Percentiles rank a stretch among this genome's conserved stretches.
Conservation (phyloP, 2,329 filamentous ascomycete genomes). For the Harringtonia aguacate region DNA sequence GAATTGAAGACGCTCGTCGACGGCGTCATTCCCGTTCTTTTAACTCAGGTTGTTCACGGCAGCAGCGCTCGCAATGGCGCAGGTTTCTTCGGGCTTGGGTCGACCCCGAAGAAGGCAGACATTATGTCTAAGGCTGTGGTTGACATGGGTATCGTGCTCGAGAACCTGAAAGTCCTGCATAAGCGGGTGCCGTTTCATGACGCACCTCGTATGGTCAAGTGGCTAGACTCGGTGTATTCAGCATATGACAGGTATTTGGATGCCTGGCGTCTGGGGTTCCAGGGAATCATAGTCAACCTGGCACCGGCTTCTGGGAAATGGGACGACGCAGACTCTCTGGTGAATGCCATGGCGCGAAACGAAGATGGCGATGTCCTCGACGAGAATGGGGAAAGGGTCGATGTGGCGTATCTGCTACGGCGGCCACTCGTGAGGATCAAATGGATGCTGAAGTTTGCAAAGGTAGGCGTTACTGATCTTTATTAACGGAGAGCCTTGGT, state of each 20-base stretch:
- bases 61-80: slow-evolving; percentile 47
- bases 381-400: slow-evolving; percentile 75
- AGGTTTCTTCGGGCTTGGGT: slow-evolving; percentile 54
- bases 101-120: slow-evolving; percentile 40
- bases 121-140: slow-evolving; percentile 76
- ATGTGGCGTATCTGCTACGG: slow-evolving; percentile 88
- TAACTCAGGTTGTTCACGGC: slow-evolving; percentile 72
- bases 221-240: slow-evolving; percentile 68
- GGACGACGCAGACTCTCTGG: slow-evolving; percentile 50
- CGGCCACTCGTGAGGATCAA: slow-evolving; percentile 80
- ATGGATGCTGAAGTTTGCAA: slow-evolving; percentile 74
- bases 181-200: slow-evolving; percentile 68
- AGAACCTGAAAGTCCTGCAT: slow-evolving; percentile 73
- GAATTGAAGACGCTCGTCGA: slow-evolving; percentile 91
- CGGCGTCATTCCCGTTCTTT: slow-evolving; percentile 84
- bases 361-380: slow-evolving; percentile 58
- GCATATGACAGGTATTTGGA: slow-evolving; percentile 79
- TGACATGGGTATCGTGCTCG: slow-evolving; percentile 83
- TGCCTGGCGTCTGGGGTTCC: slow-evolving; percentile 86
- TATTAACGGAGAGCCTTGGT: not conserved
- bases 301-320: slow-evolving; percentile 49
- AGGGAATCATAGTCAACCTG: slow-evolving; percentile 88
- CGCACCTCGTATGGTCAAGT: slow-evolving; percentile 60
- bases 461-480: slow-evolving; percentile 32
- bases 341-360: slow-evolving; percentile 49